Evolutionary conservation across 2,329 filamentous ascomycete genomes (phyloP).

Genomic region (Cephalotrichum gorgonifer): DNA sequence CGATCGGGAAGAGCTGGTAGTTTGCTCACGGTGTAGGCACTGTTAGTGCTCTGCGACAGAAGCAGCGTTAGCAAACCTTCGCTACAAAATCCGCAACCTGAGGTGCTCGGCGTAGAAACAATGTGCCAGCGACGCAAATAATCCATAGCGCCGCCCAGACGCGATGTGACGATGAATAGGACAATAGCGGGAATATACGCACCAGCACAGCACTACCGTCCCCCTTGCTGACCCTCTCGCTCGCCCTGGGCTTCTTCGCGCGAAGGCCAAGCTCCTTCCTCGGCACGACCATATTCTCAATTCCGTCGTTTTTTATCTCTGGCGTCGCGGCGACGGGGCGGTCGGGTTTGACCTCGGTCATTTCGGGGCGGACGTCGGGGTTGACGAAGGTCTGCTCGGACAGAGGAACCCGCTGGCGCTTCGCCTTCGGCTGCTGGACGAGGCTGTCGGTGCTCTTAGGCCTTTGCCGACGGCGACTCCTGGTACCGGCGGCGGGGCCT

Average conservation of each 20-base stretch:
- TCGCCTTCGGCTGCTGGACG: conserved; percentile 49
- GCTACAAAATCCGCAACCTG: background rate
- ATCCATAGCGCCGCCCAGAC: background rate
- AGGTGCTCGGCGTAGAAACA: background rate
- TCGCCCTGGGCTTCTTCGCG: conserved; percentile 51
- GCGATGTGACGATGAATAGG: background rate
- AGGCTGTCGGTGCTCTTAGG: conserved; percentile 45
- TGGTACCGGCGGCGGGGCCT: conserved; percentile 44
- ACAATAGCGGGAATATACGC: conserved; percentile 14
- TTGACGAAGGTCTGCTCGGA: conserved; percentile 46
- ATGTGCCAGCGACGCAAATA: background rate
- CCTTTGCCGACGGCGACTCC: conserved; percentile 52
- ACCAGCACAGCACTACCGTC: conserved; percentile 60
- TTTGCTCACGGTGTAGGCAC: conserved; percentile 76
- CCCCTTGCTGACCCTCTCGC: conserved; percentile 53
- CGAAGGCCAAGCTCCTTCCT: conserved; percentile 48
- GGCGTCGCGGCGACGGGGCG: conserved; percentile 31
- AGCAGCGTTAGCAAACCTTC: conserved; percentile 7
- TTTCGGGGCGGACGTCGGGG: conserved; percentile 39
- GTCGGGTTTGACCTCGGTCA: conserved; percentile 44
- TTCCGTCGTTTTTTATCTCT: conserved; percentile 33
- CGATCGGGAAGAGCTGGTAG: conserved; percentile 73
- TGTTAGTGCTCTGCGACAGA: conserved; percentile 61
- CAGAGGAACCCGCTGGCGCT: conserved; percentile 49
- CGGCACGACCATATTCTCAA: conserved; percentile 29